A percentile compares a stretch with the other conserved stretches of the same genome.
phyloP scores from a whole-genome alignment of 2,329 filamentous ascomycete genomes.

The Ceratocystis lukuohia region DNA sequence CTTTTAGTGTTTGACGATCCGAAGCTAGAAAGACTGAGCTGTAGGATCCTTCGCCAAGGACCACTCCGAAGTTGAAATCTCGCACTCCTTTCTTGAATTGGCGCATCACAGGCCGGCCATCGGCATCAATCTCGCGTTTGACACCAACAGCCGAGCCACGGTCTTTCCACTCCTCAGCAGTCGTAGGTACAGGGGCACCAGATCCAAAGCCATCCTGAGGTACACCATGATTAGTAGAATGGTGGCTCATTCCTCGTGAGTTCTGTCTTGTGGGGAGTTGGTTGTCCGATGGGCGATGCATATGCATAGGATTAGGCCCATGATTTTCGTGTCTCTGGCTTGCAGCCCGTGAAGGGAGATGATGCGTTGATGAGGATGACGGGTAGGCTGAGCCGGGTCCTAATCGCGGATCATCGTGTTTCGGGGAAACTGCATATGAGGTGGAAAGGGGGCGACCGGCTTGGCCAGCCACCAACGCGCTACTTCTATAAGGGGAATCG shows the following conservation, averaged over 20 bases:
- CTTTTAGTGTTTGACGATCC: conserved; percentile 83
- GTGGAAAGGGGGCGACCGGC: conserved; percentile 15
- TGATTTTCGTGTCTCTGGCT: conserved; percentile 15
- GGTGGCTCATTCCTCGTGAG: conserved; percentile 56
- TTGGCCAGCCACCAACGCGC: conserved; percentile 17
- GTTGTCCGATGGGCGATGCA: conserved; percentile 6
- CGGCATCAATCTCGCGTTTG: conserved; percentile 70
- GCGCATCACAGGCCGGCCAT: conserved; percentile 66
- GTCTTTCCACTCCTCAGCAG: conserved; percentile 91
- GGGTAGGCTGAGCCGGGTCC: neutral
- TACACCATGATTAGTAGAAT: conserved; percentile 31
- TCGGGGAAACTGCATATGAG: conserved; percentile 20
- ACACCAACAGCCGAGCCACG: conserved; percentile 77
- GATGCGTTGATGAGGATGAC: conserved; percentile 3
- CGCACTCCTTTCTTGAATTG: conserved; percentile 94
- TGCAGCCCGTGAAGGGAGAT: conserved; percentile 13
- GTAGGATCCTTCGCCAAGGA: conserved; percentile 92
- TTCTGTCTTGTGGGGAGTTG: conserved; percentile 34
- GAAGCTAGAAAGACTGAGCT: conserved; percentile 89
- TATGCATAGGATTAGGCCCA: neutral
- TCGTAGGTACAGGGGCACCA: conserved; percentile 36
- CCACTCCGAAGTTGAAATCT: conserved; percentile 85
- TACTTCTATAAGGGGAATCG: conserved; percentile 15
- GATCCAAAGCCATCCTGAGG: conserved; percentile 26
- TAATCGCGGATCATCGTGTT: conserved; percentile 31